Conservation (phyloP, 2,329 filamentous ascomycete species). For the Mycosphaerelloides madeirae region DNA sequence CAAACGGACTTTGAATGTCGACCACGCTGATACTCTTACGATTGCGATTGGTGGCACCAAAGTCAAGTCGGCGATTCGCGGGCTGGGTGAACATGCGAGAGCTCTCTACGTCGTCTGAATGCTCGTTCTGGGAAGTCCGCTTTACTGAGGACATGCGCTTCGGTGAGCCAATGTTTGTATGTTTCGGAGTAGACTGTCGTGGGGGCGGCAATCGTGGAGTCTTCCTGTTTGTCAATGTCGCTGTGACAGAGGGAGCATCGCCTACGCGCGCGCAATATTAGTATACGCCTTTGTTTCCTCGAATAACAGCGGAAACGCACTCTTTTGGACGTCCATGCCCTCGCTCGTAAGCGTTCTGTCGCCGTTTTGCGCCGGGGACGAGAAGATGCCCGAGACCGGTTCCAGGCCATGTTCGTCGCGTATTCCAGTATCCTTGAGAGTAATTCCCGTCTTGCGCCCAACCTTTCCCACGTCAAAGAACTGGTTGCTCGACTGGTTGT, state of each 20-base stretch:
- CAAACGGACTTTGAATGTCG: conserved; percentile 31
- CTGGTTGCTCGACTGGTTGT: conserved; percentile 23
- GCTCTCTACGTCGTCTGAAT: conserved; percentile 13
- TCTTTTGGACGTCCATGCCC: conserved; percentile 57
- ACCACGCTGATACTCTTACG: conserved; percentile 24
- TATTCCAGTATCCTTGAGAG: conserved; percentile 68
- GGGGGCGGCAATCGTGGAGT: conserved; percentile 46
- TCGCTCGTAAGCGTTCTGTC: conserved; percentile 23
- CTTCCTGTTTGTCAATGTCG: conserved; percentile 39
- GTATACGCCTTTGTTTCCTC: conserved; percentile 6
- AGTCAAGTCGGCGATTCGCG: conserved; percentile 32
- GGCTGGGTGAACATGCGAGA: conserved; percentile 19
- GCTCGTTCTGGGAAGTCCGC: conserved; percentile 33
- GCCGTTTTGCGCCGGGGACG: conserved; percentile 56
- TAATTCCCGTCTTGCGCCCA: conserved; percentile 72
- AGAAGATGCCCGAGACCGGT: conserved; percentile 80
- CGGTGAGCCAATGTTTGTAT: conserved; percentile 58
- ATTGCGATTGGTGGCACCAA: conserved; percentile 24
- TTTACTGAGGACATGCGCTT: conserved; percentile 57
- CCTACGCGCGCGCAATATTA: conserved; percentile 33
- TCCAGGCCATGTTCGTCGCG: conserved; percentile 93
- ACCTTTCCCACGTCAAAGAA: conserved; percentile 35
- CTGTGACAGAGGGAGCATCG: conserved; percentile 47
- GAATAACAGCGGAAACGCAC: conserved; percentile 39
- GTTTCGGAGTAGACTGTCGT: conserved; percentile 57